A percentile compares a stretch with the other conserved stretches of the same genome.
phyloP scores from a whole-genome alignment of 306 rosid genomes.

The Echinosophora koreensis region DNA sequence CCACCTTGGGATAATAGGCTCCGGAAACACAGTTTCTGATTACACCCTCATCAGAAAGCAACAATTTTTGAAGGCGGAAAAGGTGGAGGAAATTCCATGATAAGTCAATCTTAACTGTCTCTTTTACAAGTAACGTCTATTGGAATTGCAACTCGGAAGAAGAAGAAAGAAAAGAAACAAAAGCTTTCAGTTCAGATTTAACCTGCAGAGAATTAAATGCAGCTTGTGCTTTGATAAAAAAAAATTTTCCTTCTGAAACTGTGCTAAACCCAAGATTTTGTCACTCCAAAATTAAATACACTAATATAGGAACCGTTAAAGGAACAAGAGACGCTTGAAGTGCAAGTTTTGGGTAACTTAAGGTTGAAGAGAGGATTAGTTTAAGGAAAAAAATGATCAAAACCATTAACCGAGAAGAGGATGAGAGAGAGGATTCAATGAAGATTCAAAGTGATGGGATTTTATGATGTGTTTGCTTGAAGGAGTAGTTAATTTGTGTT shows the following conservation, averaged over 20 bases:
- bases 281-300: slow-evolving; percentile 42
- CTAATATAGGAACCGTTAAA: slow-evolving; percentile 9
- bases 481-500: not conserved
- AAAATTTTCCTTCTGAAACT: slow-evolving; percentile 30
- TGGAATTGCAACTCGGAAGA: slow-evolving; percentile 17
- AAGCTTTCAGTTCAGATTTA: slow-evolving; percentile 44
- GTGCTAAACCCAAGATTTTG: slow-evolving; percentile 57
- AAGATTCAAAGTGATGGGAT: slow-evolving; percentile 41
- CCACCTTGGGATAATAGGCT: slow-evolving; percentile 48
- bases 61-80: slow-evolving; percentile 47
- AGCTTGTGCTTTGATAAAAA: slow-evolving; percentile 26
- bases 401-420: slow-evolving; percentile 29
- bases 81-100: slow-evolving; percentile 45
- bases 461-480: slow-evolving; percentile 28
- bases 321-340: slow-evolving; percentile 26
- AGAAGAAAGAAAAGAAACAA: not conserved
- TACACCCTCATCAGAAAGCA: slow-evolving; percentile 47
- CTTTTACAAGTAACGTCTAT: slow-evolving; percentile 46
- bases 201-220: slow-evolving; percentile 46
- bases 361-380: slow-evolving; percentile 36
- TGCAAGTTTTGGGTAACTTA: slow-evolving; percentile 33
- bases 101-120: slow-evolving; percentile 35
- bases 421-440: slow-evolving; percentile 38
- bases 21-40: slow-evolving; percentile 15
- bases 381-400: slow-evolving; percentile 18